phyloP scores from a whole-genome alignment of 2,329 filamentous ascomycete species.

The Zymoseptoria tritici region DNA sequence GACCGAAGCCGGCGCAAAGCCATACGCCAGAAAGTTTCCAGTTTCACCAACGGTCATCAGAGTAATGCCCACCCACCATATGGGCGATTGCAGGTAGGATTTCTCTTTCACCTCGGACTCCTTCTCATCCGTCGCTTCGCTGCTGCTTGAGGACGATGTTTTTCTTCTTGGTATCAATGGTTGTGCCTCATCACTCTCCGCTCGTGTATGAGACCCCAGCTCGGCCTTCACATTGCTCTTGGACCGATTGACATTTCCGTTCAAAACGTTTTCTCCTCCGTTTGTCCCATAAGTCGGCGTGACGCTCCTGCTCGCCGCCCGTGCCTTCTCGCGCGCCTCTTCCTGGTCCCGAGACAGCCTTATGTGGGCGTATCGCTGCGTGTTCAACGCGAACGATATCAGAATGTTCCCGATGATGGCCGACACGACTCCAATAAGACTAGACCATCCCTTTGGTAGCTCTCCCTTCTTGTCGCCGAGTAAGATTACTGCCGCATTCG shows the following conservation, averaged over 20 bases:
- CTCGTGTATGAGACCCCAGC: constrained; percentile 27
- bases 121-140: constrained; percentile 36
- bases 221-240: constrained; percentile 41
- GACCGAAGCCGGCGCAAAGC: constrained; percentile 94
- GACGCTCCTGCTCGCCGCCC: constrained; percentile 25
- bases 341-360: constrained; percentile 65
- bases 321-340: constrained; percentile 30
- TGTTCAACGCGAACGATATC: constrained; percentile 92
- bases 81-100: constrained; percentile 80
- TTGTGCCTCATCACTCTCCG: constrained; percentile 40
- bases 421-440: constrained; percentile 87
- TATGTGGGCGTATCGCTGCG: constrained; percentile 91
- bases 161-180: constrained; percentile 47
- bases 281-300: constrained; percentile 39
- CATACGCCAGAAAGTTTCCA: constrained; percentile 95
- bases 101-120: constrained; percentile 44
- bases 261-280: constrained; percentile 16
- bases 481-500: background rate
- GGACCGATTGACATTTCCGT: constrained; percentile 34
- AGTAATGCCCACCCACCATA: constrained; percentile 93
- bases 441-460: constrained; percentile 59
- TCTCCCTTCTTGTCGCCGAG: constrained; percentile 17
- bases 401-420: constrained; percentile 89
- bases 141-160: constrained; percentile 34
- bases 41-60: constrained; percentile 89